phyloP scores from a whole-genome alignment of 228 moss, liverwort and hornwort genomes.

The Sphagnum magellanicum region DNA sequence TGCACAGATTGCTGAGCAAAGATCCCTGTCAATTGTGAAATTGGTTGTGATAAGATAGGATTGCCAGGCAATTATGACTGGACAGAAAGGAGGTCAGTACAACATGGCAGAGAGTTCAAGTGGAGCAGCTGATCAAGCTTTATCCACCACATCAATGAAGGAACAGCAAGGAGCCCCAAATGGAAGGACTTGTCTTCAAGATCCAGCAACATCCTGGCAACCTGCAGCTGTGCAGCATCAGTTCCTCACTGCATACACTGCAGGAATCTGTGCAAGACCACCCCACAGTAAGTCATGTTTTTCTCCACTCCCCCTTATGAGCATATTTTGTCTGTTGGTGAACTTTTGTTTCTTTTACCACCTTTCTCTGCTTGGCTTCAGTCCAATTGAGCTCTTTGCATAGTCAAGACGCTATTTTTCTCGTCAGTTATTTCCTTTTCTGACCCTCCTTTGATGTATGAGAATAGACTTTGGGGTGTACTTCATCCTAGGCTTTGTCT shows the following conservation, averaged over 20 bases:
- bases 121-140: conserved; percentile 41
- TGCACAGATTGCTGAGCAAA: background rate
- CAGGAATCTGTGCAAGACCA: conserved; percentile 32
- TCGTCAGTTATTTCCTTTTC: conserved; percentile 2
- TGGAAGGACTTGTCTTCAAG: conserved; percentile 25
- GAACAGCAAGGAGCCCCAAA: conserved; percentile 49
- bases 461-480: background rate
- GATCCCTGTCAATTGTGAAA: background rate
- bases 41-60: too few species aligned
- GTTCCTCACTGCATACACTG: conserved; percentile 2
- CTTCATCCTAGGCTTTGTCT: background rate
- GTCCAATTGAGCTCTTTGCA: conserved; percentile 6
- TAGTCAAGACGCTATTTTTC: conserved; percentile 2
- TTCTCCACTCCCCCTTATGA: too few species aligned
- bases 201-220: conserved; percentile 9
- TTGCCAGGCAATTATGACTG: conserved; percentile 8
- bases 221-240: conserved; percentile 18
- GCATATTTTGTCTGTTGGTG: background rate
- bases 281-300: conserved; percentile 43
- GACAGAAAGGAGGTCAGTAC: conserved; percentile 11
- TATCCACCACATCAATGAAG: conserved; percentile 46
- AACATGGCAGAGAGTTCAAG: conserved; percentile 18
- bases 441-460: background rate
- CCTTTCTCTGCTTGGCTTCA: background rate
- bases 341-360: background rate